Evolutionary conservation across 1,284 basidiomycete genomes (phyloP), one percentile per base, ranked within the genome.

Genomic region (Leccinum griseonigrum): DNA sequence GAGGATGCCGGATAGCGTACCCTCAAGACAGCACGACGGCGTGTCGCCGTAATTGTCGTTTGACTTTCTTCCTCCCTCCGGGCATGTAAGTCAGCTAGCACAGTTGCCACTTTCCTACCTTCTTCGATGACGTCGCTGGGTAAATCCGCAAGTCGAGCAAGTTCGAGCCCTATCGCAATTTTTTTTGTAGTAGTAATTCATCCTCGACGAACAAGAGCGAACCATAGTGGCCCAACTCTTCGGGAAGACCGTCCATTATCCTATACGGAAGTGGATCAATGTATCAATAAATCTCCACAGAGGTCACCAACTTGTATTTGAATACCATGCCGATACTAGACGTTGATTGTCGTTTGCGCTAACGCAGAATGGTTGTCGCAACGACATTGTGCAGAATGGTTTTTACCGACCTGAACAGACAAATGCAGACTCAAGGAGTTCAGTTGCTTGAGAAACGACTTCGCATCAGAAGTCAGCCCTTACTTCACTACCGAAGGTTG

Each of bases 141-240:
- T 0, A 97, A 78, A 69, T 94, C 90, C 0, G 92, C 94, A 1
- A 95, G 81, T 54, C 85, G 84, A 14, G 94, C 94, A 28, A 96
- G 83, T 66, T 95, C 91, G 10, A 97, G 78, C 2, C 95, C 94
- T 90, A 50, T 53, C 4, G 31, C n/a, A 2, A 51, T 51, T n/a
- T 50, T 14, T 52, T 16, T 31, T 57, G 26, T 16, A 58, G 4
- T 11, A 52, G 2, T 1, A n/a, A 28, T 28, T 36, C 26, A 6
- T 31, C 14, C 9, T 29, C 29, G 52, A 34, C 28, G 43, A 32
- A 59, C 3, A 26, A 48, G 18, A 38, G 18, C 74, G 31, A 60
- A 89, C 90, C 90, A 68, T 93, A 92, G 70, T 90, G 87, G 14
- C 79, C 79, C 28, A 79, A 71, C 48, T 83, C 79, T 52, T 86